Base-by-base conservation (phyloP, 176 grass and related monocot genomes). In the Puccinellia tenuiflora region DNA sequence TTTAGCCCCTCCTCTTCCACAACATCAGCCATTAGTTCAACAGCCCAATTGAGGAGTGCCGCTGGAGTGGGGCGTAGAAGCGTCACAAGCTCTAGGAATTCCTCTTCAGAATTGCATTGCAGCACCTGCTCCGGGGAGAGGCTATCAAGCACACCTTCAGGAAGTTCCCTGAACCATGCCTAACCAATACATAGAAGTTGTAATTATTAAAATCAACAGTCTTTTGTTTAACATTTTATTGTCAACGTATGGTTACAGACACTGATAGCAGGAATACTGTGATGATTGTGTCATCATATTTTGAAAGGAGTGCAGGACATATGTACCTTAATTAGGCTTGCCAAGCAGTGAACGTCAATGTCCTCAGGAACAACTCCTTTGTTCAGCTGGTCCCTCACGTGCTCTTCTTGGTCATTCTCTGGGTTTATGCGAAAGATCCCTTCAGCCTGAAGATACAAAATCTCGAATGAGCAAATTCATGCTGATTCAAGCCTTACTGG, bases 81-180 rank as follows among this genome's bases (percentile, higher is more conserved):
- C 1, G 73, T 90, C 60, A 98, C 82, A 17, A 95, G 90, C 40
- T 91, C 87, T 29, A 93, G 65, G 43, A 88, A 95, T 79, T 98
- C 87, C 54, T 92, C 89, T 84, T 98, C 96, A 26, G 92, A 93
- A 90, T 86, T 93, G 85, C 90, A 91, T 68, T 90, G 82, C 50
- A 95, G 88, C 40, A 98, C 90, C 79, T 92, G 92, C 67, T 98
- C 88, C 31, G 92, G 90, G 21, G 92, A 98, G 45, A 98, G 92
- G 22, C 77, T 73, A 50, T 98, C 96, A 0, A 95, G 88, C 16
- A 98, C 96, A 71, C 96, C 96, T 81, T 91, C 92, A 85, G 92
- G 92, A 57, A 98, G 92, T 90, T 98, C 96, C 85, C 92, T 93
- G 45, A 98, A 95, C 92, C 96, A 98, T 52, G 96, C 90, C 92